phyloP scores from a whole-genome alignment of 768 basidiomycete species.

The Suillus subalutaceus region DNA sequence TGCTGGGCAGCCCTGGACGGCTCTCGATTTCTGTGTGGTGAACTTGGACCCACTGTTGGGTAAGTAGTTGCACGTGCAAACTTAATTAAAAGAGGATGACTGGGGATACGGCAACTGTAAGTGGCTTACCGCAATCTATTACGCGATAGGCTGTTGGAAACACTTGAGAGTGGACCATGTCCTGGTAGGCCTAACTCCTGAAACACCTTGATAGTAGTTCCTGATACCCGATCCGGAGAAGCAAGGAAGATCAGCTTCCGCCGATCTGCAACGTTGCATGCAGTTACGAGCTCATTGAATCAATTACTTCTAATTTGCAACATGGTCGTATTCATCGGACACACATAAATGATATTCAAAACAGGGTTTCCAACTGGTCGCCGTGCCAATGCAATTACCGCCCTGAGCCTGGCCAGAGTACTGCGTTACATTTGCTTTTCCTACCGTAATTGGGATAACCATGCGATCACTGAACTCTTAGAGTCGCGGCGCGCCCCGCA shows the following conservation, averaged over 20 bases:
- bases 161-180: not conserved
- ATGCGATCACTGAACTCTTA: too few species aligned
- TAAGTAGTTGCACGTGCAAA: not conserved
- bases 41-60: conserved; percentile 1
- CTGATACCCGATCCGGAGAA: not conserved
- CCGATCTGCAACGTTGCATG: conserved; percentile 7
- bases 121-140: not conserved
- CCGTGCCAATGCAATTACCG: too few species aligned
- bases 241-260: not conserved
- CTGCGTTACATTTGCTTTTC: too few species aligned
- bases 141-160: not conserved
- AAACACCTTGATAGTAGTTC: not conserved
- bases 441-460: too few species aligned
- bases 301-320: not conserved
- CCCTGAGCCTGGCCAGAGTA: too few species aligned
- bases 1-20: not conserved
- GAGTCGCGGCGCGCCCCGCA: too few species aligned
- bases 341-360: too few species aligned
- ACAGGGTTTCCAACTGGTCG: too few species aligned
- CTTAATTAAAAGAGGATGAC: not conserved
- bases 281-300: not conserved
- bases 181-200: not conserved
- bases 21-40: not conserved
- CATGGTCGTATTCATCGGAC: not conserved
- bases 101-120: not conserved